A percentile compares a stretch with the other conserved stretches of the same genome.
phyloP scores from a whole-genome alignment of 768 basidiomycete species.

The Lactifluus hygrophoroides region DNA sequence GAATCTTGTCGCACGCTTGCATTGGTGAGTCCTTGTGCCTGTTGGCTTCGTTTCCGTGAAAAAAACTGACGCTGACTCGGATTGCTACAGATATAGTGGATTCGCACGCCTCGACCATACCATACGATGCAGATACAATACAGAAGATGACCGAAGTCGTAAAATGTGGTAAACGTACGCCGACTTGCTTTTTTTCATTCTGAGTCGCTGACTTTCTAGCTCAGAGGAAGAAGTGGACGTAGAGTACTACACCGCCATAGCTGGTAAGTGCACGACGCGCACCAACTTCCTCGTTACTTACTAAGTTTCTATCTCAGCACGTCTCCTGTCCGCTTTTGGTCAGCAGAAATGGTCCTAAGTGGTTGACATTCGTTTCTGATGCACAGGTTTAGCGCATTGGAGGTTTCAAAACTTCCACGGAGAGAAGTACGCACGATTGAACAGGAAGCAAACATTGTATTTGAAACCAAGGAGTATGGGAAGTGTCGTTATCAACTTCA shows the following conservation, averaged over 20 bases:
- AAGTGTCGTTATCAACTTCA: no score
- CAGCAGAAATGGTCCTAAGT: background rate
- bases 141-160: background rate
- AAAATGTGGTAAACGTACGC: background rate
- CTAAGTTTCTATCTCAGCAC: background rate
- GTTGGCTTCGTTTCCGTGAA: background rate
- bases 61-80: background rate
- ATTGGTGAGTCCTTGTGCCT: constrained; percentile 27
- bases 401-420: background rate
- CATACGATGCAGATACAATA: background rate
- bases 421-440: background rate
- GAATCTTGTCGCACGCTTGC: constrained; percentile 31
- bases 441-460: no score
- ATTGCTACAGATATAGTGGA: background rate
- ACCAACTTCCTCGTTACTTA: background rate
- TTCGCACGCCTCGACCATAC: background rate
- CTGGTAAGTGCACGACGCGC: background rate
- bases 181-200: no score
- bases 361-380: background rate
- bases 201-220: background rate
- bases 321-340: background rate
- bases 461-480: no score
- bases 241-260: background rate
- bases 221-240: background rate
- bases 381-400: background rate